Conservation (phyloP, 352 stramenopile genomes). For the Paralagenidium karlingii region DNA sequence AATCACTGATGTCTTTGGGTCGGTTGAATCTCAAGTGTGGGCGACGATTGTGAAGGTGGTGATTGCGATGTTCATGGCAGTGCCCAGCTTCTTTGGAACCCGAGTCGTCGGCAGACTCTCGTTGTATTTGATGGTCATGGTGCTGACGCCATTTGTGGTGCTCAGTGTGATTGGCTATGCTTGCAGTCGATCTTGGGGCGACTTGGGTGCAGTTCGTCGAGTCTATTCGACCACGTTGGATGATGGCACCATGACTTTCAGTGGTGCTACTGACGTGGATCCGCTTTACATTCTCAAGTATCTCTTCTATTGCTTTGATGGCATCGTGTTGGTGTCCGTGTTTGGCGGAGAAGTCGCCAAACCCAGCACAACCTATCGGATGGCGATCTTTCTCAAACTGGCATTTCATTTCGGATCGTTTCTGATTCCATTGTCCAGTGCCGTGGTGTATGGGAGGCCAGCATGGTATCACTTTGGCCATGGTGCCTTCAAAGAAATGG, state of each 20-base stretch:
- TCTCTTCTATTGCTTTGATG: no score
- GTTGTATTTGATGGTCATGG: no score
- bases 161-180: no score
- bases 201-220: no score
- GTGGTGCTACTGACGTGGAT: no score
- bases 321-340: conserved; percentile 82
- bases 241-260: no score
- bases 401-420: conserved; percentile 64
- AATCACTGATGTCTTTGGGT: conserved; percentile 20
- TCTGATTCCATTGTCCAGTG: conserved; percentile 77
- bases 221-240: no score
- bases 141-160: no score
- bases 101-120: conserved; percentile 14
- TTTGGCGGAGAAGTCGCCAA: conserved; percentile 87
- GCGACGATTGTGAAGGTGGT: conserved; percentile 10
- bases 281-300: no score
- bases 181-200: no score
- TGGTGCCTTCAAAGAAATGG: conserved; percentile 51
- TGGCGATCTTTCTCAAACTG: conserved; percentile 71
- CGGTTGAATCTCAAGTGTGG: conserved; percentile 1
- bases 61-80: conserved; percentile 14
- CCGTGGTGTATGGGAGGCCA: conserved; percentile 47
- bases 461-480: conserved; percentile 65
- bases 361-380: conserved; percentile 67
- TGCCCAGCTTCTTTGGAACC: conserved; percentile 25